Conservation (phyloP, 2,329 filamentous ascomycete genomes). For the Aspergillus luchuensis region DNA sequence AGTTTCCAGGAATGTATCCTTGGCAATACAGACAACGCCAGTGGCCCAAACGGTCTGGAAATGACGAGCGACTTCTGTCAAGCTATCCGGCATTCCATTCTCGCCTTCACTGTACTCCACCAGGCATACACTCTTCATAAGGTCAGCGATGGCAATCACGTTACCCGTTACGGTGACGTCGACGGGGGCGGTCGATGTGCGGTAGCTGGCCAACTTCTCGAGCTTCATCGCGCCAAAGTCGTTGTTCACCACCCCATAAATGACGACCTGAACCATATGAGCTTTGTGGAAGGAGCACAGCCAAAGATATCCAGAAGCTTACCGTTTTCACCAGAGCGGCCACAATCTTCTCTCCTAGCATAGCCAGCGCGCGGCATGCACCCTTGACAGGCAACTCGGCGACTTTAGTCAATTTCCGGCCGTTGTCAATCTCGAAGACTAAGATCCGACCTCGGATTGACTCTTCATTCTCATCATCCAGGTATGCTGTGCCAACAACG, state of each 20-base stretch:
- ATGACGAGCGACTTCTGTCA: constrained; percentile 77
- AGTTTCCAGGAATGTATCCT: constrained; percentile 75
- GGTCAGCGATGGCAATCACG: constrained; percentile 79
- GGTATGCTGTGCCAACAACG: constrained; percentile 83
- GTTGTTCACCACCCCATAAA: constrained; percentile 54
- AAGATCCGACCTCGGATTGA: constrained; percentile 75
- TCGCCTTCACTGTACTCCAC: constrained; percentile 68
- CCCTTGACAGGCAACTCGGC: constrained; percentile 71
- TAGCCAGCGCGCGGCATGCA: constrained; percentile 75
- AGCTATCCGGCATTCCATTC: constrained; percentile 59
- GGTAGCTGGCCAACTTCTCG: constrained; percentile 72
- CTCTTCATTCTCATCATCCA: constrained; percentile 61
- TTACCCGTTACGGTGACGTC: constrained; percentile 74
- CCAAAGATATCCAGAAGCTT: constrained; percentile 24
- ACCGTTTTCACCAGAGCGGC: constrained; percentile 89
- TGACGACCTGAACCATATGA: constrained; percentile 52
- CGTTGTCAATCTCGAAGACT: constrained; percentile 73
- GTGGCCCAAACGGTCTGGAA: constrained; percentile 82
- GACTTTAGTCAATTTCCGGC: constrained; percentile 72
- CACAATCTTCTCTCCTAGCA: constrained; percentile 76
- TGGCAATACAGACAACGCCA: constrained; percentile 70
- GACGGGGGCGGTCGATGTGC: constrained; percentile 80
- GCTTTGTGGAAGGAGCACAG: neutral
- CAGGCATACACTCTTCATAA: constrained; percentile 89
- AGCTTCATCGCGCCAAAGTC: constrained; percentile 53